Evolutionary conservation across 768 basidiomycete species (phyloP), one percentile per base, ranked within the genome.

Genomic region (Suillus hirtellus): DNA sequence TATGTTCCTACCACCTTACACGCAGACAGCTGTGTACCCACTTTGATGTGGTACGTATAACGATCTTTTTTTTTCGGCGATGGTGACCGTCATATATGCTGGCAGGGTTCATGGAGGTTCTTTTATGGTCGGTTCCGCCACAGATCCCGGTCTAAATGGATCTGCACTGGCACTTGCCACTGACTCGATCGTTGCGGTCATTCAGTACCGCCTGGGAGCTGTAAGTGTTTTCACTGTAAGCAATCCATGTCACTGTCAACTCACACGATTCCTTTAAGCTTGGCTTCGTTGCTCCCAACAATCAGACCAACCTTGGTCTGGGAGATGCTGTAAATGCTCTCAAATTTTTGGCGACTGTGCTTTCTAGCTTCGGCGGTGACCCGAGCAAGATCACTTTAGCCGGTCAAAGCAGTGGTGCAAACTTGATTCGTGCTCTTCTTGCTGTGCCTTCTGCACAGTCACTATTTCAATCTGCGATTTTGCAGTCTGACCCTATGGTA

Each of bases 401-500:
- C 46, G 93, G 93, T 8, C 93, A 95, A 76, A 92, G 90, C 73
- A 84, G 86, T 56, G 93, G 93, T 54, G 93, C 88, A 2, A 85
- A 78, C 65, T 82, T 95, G 81, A 83, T 96, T 70, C 82, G 93
- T 62, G 86, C 91, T 1, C 78, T 96, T 55, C 81, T 95, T 46
- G 90, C 88, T 14, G 79, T 80, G 3, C 90, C 93, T 3, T 85
- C 87, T 3, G 93, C 88, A 0, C 81, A 84, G 24, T 79, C 84
- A 1, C 78, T 94, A 58, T 96, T 96, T 80, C 79, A 82, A 63
- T 89, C 84, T 59, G 91, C 88, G 0, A 93, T 94, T 63, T 71
- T 95, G 21, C 93, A 96, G 60, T 94, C 92, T 0, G 95, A 95
- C 70, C 90, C 94, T 2, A 91, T 95, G 86, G 92, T 89, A 68